These are phyloP conservation scores for Pezicula carpinea DNA, from an alignment of 2,329 filamentous ascomycete species.

Conservation along the genomic window DNA sequence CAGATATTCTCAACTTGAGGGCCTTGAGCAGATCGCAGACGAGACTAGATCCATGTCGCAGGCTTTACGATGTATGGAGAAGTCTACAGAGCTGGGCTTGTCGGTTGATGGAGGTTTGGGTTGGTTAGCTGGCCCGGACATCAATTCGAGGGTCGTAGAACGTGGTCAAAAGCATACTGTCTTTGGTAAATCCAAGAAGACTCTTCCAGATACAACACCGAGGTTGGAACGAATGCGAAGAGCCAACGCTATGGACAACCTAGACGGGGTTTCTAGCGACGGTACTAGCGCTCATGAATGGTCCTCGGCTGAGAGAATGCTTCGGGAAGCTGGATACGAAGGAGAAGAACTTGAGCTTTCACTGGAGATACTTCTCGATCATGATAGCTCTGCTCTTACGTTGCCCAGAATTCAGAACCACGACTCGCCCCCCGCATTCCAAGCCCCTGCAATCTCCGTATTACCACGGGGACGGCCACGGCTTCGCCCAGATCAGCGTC, in stretches of 20 bases:
- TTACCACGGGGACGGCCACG: no score
- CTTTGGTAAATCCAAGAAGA: conserved; percentile 38
- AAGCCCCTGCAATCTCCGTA: no score
- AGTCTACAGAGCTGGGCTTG: conserved; percentile 59
- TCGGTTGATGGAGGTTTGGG: conserved; percentile 65
- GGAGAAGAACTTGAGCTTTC: conserved; percentile 13
- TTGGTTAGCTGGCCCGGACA: conserved; percentile 60
- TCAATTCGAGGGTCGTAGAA: conserved; percentile 40
- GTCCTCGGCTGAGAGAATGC: conserved; percentile 12
- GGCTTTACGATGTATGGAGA: conserved; percentile 51
- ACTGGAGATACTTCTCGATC: conserved; percentile 17
- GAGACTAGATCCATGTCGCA: conserved; percentile 56
- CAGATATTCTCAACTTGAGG: conserved; percentile 54
- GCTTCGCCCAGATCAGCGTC: no score
- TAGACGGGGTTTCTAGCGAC: neutral
- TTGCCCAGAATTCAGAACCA: no score
- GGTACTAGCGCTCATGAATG: neutral
- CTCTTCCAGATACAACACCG: conserved; percentile 27
- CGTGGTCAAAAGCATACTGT: conserved; percentile 34
- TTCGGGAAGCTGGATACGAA: conserved; percentile 22
- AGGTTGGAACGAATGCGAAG: neutral
- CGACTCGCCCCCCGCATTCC: no score
- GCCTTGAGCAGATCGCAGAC: conserved; percentile 59
- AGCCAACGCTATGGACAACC: conserved; percentile 2
- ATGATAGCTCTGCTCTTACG: conserved; percentile 4